Conservation (phyloP, 306 rosid species). For the Sphenostylis stenocarpa region DNA sequence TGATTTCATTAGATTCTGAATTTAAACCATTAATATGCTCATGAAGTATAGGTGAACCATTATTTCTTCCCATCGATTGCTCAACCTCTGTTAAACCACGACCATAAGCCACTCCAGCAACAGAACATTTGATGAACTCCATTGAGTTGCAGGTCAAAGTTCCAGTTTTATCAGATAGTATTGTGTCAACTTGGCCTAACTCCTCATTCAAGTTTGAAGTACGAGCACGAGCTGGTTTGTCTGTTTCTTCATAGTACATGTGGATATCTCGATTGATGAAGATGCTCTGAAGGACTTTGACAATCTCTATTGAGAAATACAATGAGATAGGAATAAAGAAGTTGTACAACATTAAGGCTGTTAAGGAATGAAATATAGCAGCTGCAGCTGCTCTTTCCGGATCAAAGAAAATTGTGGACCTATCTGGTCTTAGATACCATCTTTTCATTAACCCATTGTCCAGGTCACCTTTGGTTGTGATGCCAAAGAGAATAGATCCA, state of each 20-base stretch:
- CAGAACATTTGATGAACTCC: conserved; percentile 88
- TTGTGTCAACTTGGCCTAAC: conserved; percentile 86
- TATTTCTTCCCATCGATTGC: conserved; percentile 48
- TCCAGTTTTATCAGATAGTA: conserved; percentile 94
- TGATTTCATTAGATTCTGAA: conserved; percentile 20
- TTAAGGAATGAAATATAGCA: conserved; percentile 62
- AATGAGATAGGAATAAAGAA: conserved; percentile 80
- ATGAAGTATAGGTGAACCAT: conserved; percentile 44
- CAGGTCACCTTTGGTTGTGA: conserved; percentile 62
- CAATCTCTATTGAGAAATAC: conserved; percentile 81
- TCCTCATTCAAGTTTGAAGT: conserved; percentile 95
- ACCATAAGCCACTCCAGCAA: conserved; percentile 86
- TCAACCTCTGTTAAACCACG: conserved; percentile 75
- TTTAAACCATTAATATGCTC: conserved; percentile 29
- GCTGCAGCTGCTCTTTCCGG: conserved; percentile 60
- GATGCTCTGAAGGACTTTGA: conserved; percentile 78
- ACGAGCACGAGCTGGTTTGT: conserved; percentile 87
- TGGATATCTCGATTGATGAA: conserved; percentile 82
- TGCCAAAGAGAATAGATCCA: conserved; percentile 77
- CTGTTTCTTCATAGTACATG: conserved; percentile 85
- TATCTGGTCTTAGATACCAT: conserved; percentile 88
- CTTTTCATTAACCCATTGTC: conserved; percentile 62
- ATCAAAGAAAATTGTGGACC: conserved; percentile 69
- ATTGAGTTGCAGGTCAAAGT: conserved; percentile 93
- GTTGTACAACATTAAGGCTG: conserved; percentile 69